Conservation (phyloP, 345 rosid genomes). For the Citrus sinensis region DVS_A1.0 CM039168.1:28988501-28989000, state of each 20-base stretch:
- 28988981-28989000: not conserved
- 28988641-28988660: not conserved
- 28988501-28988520: conserved; percentile 36
- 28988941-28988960: too few species aligned
- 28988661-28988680: not conserved
- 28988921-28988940: too few species aligned
- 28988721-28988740: not conserved
- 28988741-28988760: too few species aligned
- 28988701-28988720: not conserved
- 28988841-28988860: too few species aligned
- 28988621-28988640: not conserved
- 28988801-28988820: too few species aligned
- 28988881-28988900: not conserved
- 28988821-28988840: too few species aligned
- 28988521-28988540: not conserved
- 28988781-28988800: too few species aligned
- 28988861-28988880: not conserved
- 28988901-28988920: not conserved
- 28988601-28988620: not conserved
- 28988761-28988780: too few species aligned
- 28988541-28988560: conserved; percentile 3
- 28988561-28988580: not conserved
- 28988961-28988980: too few species aligned
- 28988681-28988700: not conserved
- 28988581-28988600: conserved; percentile 2